Conservation (phyloP, 2,329 filamentous ascomycete genomes). For the Monilinia fructicola region DNA sequence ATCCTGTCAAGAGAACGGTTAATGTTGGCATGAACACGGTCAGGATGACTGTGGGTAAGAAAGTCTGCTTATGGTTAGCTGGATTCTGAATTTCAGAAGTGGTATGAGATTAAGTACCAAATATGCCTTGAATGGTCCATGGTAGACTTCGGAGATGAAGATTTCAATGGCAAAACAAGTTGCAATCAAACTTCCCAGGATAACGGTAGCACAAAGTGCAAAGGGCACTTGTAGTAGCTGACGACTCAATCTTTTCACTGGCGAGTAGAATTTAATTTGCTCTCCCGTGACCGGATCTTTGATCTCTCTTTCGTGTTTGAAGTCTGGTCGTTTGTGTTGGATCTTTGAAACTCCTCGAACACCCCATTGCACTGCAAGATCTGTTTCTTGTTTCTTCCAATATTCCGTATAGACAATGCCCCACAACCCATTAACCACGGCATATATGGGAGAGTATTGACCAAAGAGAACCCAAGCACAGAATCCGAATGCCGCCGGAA, state of each 20-base stretch:
- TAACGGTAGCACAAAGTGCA: constrained; percentile 67
- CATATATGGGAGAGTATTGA: constrained; percentile 79
- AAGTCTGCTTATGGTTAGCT: constrained; percentile 56
- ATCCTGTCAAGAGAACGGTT: constrained; percentile 68
- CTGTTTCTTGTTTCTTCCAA: constrained; percentile 91
- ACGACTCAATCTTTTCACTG: constrained; percentile 59
- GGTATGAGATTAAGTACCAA: constrained; percentile 55
- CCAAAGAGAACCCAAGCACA: constrained; percentile 79
- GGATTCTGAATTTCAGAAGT: constrained; percentile 11
- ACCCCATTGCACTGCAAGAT: constrained; percentile 84
- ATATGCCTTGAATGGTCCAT: constrained; percentile 81
- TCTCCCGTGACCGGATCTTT: constrained; percentile 75
- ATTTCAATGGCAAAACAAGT: constrained; percentile 91
- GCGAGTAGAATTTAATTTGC: constrained; percentile 59
- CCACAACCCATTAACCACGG: constrained; percentile 78
- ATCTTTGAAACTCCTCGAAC: constrained; percentile 82
- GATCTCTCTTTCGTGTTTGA: constrained; percentile 73
- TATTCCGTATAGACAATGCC: constrained; percentile 88
- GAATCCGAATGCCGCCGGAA: constrained; percentile 76
- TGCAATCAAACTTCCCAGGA: constrained; percentile 79
- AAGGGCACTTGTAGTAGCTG: constrained; percentile 72
- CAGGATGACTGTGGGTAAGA: constrained; percentile 85
- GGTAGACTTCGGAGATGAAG: constrained; percentile 92
- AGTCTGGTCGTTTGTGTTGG: constrained; percentile 74
- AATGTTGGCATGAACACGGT: constrained; percentile 78